phyloP scores from a whole-genome alignment of 83 land plant species.

The Diphasiastrum complanatum region DNA sequence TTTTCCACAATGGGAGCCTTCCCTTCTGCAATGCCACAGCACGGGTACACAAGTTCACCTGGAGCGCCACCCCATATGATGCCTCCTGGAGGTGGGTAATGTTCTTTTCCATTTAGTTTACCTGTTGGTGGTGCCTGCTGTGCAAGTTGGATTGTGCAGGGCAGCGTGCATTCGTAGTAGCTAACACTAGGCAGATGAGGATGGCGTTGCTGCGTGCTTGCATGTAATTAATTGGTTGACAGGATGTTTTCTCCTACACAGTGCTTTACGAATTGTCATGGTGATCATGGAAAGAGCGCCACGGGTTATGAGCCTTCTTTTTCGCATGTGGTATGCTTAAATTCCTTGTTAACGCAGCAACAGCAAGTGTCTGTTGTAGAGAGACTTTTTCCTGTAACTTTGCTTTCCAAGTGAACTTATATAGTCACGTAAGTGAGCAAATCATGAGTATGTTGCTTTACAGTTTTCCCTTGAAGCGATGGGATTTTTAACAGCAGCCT shows the following conservation, averaged over 20 bases:
- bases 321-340: slow-evolving; percentile 34
- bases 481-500: no score
- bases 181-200: no score
- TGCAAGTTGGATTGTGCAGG: no score
- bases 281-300: slow-evolving; percentile 37
- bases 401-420: not conserved
- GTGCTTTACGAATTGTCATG: slow-evolving; percentile 32
- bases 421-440: not conserved
- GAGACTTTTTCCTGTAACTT: not conserved
- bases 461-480: slow-evolving; percentile 1
- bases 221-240: slow-evolving; percentile 38
- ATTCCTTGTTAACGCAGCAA: slow-evolving; percentile 23
- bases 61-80: no score
- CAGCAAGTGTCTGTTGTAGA: slow-evolving; percentile 22
- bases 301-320: slow-evolving; percentile 31
- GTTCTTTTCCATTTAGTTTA: no score
- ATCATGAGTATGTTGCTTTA: not conserved
- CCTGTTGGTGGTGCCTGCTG: no score
- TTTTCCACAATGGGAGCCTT: no score
- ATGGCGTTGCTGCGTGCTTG: no score
- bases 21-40: no score
- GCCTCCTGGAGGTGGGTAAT: no score
- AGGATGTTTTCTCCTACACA: slow-evolving; percentile 35
- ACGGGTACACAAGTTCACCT: no score
- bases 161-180: no score